Evolutionary conservation across 2,329 filamentous ascomycete genomes (phyloP).

Genomic region (Grosmannia serpens): DNA sequence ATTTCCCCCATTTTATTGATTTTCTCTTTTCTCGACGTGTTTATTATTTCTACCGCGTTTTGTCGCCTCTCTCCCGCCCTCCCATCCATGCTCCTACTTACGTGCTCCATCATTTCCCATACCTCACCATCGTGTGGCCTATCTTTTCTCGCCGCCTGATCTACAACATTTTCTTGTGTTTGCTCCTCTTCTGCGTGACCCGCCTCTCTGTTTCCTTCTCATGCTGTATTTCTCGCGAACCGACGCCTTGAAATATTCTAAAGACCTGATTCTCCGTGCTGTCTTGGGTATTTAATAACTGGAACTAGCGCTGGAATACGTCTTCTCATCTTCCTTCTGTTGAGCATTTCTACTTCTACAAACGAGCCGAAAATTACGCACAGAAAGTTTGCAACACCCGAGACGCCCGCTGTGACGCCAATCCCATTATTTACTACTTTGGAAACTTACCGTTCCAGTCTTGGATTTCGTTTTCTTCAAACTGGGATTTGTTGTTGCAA

Average conservation of each 20-base stretch:
- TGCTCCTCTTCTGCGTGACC: neutral
- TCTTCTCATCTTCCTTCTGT: neutral
- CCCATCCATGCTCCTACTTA: neutral
- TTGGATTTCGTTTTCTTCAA: no score
- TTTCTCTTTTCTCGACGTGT: neutral
- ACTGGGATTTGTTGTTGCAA: no score
- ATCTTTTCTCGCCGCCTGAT: neutral
- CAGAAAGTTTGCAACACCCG: neutral
- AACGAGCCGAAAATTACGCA: neutral
- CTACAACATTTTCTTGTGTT: neutral
- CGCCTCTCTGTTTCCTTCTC: neutral
- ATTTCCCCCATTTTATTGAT: neutral
- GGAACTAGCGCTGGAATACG: neutral
- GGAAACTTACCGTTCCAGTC: no score
- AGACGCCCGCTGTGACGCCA: neutral
- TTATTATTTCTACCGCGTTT: neutral
- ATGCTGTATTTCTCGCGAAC: neutral
- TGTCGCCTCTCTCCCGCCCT: neutral
- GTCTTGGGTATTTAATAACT: neutral
- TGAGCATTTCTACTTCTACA: neutral
- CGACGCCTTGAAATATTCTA: neutral
- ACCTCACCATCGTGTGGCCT: neutral
- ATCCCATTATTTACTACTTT: neutral
- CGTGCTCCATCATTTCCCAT: neutral
- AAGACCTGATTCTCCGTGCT: neutral